Base-by-base conservation (phyloP, 164 flowering plant genomes). In the Liriodendron chinense region DNA sequence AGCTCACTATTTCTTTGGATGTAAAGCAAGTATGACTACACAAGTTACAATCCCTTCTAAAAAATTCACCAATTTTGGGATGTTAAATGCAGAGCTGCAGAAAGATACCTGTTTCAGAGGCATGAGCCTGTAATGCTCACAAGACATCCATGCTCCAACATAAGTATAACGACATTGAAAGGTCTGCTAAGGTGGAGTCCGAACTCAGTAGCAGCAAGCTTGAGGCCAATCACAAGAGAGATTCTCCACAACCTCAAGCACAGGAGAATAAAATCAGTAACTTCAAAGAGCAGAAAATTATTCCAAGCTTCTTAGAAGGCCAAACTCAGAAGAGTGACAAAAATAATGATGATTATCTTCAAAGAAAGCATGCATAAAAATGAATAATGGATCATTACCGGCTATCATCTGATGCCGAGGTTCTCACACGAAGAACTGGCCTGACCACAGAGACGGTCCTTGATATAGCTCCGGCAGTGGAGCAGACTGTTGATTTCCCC, bases 361-460 rank as follows among this genome's bases (percentile, higher is more conserved):
- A n/a, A 21, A 68, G 13, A 47, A 71, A 47, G 47, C 64, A 75
- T 20, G 77, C 59, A 25, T 18, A 48, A 68, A 47, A 47, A 71
- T 56, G 1, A 48, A 70, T 53, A 47, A 71, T 56, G 1, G 28
- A 63, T 64, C 86, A 81, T 85, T 34, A 85, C 89, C 90, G 80
- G 80, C 74, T 72, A 81, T 62, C 75, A 70, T 71, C 78, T 72
- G 78, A 76, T 65, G 70, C 43, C 47, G 64, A 79, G 73, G 72
- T 80, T 75, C 71, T 94, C 98, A 94, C 98, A 91, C 97, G 66
- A 88, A 86, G 82, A 87, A 87, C 71, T 81, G 89, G 81, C 91
- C 87, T 62, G 89, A 76, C 98, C 91, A 91, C 53, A 83, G 76
- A 70, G 98, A 85, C 75, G 86, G 91, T 73, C 98, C 98, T 69